Evolutionary conservation across 225 moss, liverwort and hornwort species (phyloP).

Genomic region (Physcomitrium patens): DNA sequence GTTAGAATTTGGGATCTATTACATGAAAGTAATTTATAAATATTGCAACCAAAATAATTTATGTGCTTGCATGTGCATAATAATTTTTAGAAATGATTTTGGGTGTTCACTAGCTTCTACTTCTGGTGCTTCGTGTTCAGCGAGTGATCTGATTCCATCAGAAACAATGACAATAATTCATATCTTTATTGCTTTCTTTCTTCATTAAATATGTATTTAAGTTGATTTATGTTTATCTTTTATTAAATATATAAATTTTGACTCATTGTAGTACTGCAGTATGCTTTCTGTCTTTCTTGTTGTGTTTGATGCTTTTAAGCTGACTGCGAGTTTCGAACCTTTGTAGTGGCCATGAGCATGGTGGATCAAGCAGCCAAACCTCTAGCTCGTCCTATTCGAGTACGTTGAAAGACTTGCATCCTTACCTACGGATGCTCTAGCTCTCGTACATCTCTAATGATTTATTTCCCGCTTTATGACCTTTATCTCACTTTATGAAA

Average conservation of each 20-base stretch:
- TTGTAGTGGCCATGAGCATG: slow-evolving; percentile 92
- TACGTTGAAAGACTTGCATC: slow-evolving; percentile 37
- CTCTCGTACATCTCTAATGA: background rate
- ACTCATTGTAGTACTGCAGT: background rate
- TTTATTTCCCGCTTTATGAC: background rate
- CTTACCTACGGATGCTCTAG: background rate
- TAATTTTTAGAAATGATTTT: background rate
- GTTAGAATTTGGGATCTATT: background rate
- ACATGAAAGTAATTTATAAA: slow-evolving; percentile 2
- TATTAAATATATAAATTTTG: no score
- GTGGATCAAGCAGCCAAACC: slow-evolving; percentile 98
- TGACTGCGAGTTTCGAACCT: slow-evolving; percentile 23
- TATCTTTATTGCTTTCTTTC: no score
- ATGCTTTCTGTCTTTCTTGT: slow-evolving; percentile 6
- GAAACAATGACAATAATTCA: no score
- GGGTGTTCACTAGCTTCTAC: no score
- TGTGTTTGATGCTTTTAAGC: slow-evolving; percentile 11
- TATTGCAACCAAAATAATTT: background rate
- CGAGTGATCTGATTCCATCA: no score
- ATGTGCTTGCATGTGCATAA: background rate
- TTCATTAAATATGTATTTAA: no score
- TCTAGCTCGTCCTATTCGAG: slow-evolving; percentile 86
- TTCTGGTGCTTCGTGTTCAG: no score
- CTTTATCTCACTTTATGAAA: background rate
- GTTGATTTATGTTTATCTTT: no score